Percentiles rank a stretch among this genome's conserved stretches.
Conservation (phyloP, 768 basidiomycete species). For the Tephrocybe sp. region DNA sequence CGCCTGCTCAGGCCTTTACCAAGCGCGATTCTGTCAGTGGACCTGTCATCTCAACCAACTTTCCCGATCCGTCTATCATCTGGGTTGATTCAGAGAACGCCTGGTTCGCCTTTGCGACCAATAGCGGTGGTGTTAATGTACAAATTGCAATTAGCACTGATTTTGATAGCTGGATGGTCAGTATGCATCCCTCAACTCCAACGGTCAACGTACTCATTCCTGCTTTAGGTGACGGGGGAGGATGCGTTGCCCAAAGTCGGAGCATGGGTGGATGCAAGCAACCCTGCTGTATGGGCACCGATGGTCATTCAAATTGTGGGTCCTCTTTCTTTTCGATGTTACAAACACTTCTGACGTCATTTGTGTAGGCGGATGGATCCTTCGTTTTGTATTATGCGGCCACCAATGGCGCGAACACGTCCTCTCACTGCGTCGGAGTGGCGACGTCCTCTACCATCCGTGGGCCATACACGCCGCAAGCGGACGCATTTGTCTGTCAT, state of each 20-base stretch:
- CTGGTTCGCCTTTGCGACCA: conserved; percentile 16
- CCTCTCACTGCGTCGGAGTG: conserved; percentile 14
- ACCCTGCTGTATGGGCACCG: conserved; percentile 14
- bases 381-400: conserved; percentile 15
- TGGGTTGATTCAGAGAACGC: conserved; percentile 11
- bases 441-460: conserved; percentile 9
- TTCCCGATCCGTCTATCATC: conserved; percentile 13
- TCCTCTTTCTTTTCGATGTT: not conserved
- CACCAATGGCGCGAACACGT: conserved; percentile 8
- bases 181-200: not conserved
- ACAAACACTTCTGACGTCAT: not conserved
- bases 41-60: conserved; percentile 10
- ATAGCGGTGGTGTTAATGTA: conserved; percentile 7
- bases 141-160: conserved; percentile 13
- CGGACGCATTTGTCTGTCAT: conserved; percentile 11
- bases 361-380: conserved; percentile 5
- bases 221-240: conserved; percentile 5
- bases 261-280: conserved; percentile 11
- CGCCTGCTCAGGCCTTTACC: conserved; percentile 9
- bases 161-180: conserved; percentile 9
- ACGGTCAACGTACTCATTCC: not conserved
- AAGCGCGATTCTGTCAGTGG: conserved; percentile 12
- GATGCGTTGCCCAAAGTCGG: conserved; percentile 13
- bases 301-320: conserved; percentile 14
- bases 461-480: conserved; percentile 8